Evolutionary conservation across 2,329 filamentous ascomycete species (phyloP).

Genomic region (Alternaria postmessia): DNA sequence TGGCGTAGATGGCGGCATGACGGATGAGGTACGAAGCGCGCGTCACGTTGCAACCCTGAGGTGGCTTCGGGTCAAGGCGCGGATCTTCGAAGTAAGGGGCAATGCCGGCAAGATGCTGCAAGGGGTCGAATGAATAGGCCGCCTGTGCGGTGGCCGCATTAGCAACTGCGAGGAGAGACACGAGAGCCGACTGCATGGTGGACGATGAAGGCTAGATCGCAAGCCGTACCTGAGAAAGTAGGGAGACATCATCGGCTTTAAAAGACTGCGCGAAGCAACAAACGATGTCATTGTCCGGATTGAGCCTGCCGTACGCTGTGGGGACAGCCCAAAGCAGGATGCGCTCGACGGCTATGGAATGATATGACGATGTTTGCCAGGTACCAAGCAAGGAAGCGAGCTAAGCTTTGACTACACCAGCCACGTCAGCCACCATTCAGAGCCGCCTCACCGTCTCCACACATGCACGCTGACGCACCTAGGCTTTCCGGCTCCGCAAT

Average conservation of each 20-base stretch:
- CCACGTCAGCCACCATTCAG: conserved; percentile 12
- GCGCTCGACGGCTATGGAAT: background rate
- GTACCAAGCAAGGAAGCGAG: conserved; percentile 20
- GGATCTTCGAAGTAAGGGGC: conserved; percentile 61
- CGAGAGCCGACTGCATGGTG: conserved; percentile 28
- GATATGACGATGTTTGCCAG: conserved; percentile 27
- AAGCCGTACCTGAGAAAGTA: conserved; percentile 15
- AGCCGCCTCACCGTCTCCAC: conserved; percentile 1
- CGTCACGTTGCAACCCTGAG: conserved; percentile 61
- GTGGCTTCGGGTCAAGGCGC: conserved; percentile 56
- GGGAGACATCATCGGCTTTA: conserved; percentile 7
- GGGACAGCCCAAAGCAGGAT: conserved; percentile 1
- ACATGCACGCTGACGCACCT: background rate
- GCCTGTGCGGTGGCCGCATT: conserved; percentile 32
- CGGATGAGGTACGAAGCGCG: conserved; percentile 59
- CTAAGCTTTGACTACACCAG: conserved; percentile 17
- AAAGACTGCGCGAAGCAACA: background rate
- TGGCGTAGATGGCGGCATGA: conserved; percentile 62
- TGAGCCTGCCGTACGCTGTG: background rate
- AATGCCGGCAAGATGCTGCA: conserved; percentile 60
- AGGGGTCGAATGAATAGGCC: conserved; percentile 56
- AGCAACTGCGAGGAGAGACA: conserved; percentile 38
- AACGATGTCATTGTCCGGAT: conserved; percentile 17
- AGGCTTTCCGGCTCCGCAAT: background rate
- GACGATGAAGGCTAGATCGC: conserved; percentile 8